Conservation (phyloP, 1,284 basidiomycete genomes). For the Marasmius sp. region DNA sequence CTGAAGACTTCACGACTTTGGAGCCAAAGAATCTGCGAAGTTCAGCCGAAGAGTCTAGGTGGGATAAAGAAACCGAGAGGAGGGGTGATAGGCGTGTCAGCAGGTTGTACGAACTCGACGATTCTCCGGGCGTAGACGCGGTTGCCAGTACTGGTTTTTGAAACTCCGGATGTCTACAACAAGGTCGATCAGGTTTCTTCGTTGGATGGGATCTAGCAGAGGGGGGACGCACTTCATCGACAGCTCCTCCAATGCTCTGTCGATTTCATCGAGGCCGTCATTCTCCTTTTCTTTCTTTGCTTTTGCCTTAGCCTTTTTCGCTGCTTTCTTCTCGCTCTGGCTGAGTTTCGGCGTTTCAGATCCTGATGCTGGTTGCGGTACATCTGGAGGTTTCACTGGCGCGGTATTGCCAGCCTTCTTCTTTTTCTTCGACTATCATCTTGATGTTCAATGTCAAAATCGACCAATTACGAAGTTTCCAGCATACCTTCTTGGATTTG, state of each 20-base stretch:
- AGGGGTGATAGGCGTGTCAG: slow-evolving; percentile 44
- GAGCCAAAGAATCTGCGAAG: slow-evolving; percentile 91
- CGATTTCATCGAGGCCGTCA: slow-evolving; percentile 63
- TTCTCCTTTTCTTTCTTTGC: slow-evolving; percentile 45
- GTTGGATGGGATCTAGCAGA: not conserved
- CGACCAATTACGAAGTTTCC: not conserved
- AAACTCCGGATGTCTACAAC: slow-evolving; percentile 53
- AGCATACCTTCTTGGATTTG: slow-evolving; percentile 29
- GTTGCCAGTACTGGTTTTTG: slow-evolving; percentile 26
- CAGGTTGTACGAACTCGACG: slow-evolving; percentile 15
- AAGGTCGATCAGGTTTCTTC: not conserved
- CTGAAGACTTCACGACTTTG: slow-evolving; percentile 71
- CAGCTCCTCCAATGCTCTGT: slow-evolving; percentile 80
- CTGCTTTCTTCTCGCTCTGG: slow-evolving; percentile 40
- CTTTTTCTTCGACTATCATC: slow-evolving; percentile 34
- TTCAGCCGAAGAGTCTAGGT: slow-evolving; percentile 86
- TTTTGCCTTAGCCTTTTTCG: slow-evolving; percentile 65
- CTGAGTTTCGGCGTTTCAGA: slow-evolving; percentile 10
- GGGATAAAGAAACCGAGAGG: slow-evolving; percentile 71
- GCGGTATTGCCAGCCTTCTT: slow-evolving; percentile 25
- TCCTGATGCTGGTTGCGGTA: slow-evolving; percentile 12
- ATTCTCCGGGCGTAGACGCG: slow-evolving; percentile 20
- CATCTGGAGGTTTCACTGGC: slow-evolving; percentile 2
- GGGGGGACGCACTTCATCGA: slow-evolving; percentile 61
- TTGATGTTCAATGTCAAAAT: slow-evolving; percentile 1